Percentiles rank a stretch among this genome's conserved stretches.
Conservation (phyloP, 441 rosid genomes). For the Gossypium davidsonii region DNA sequence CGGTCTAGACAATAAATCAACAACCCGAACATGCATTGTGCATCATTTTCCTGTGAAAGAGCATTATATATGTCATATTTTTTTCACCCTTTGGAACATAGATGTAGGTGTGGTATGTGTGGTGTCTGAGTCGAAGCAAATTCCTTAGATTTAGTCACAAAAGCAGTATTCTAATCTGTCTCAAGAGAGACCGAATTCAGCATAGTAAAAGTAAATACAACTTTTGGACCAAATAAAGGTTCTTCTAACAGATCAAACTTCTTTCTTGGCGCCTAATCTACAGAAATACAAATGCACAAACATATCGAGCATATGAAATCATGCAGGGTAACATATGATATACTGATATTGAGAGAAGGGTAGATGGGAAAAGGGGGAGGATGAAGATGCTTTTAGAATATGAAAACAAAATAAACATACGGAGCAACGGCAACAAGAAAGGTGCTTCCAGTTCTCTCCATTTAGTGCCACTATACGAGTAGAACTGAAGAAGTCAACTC, state of each 20-base stretch:
- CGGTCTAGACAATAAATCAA: conserved; percentile 71
- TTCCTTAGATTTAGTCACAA: not conserved
- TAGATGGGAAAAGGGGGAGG: not conserved
- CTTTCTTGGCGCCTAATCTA: not conserved
- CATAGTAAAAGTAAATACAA: not conserved
- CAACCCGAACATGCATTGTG: conserved; percentile 73
- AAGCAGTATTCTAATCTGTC: not conserved
- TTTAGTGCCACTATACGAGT: not conserved
- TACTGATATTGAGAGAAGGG: not conserved
- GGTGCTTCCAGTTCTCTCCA: not conserved
- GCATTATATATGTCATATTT: not conserved
- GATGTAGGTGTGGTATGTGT: not conserved
- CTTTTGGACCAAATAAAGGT: not conserved
- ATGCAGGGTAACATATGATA: not conserved
- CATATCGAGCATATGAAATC: not conserved
- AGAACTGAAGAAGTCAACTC: not conserved
- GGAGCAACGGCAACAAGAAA: not conserved
- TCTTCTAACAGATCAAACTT: not conserved
- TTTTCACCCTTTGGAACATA: not conserved
- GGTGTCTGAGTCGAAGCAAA: not conserved
- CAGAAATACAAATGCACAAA: not conserved
- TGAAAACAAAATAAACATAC: not conserved
- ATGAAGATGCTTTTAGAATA: not conserved
- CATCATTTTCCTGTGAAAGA: conserved; percentile 64
- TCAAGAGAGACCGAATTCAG: not conserved